A percentile compares a stretch with the other conserved stretches of the same genome.
Conservation (phyloP, 495 filamentous ascomycete species). For the Staphylotrichum tortipilum region DNA sequence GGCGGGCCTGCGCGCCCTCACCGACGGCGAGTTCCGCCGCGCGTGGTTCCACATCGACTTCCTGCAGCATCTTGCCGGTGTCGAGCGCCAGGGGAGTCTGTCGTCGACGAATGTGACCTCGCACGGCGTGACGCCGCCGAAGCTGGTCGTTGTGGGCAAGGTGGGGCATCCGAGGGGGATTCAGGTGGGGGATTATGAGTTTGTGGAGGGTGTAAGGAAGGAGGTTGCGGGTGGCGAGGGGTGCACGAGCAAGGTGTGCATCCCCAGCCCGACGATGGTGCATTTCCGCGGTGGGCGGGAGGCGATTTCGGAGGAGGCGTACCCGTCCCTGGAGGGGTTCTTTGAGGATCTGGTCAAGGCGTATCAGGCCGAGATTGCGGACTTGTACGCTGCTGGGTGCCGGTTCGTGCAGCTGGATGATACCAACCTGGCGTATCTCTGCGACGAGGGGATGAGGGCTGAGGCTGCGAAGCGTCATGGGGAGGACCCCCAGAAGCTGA, state of each 20-base stretch:
- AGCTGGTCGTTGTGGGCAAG: slow-evolving; percentile 39
- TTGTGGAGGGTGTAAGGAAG: slow-evolving; percentile 33
- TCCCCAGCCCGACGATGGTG: slow-evolving; percentile 59
- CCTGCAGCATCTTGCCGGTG: slow-evolving; percentile 34
- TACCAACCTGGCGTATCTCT: slow-evolving; percentile 58
- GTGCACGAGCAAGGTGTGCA: slow-evolving; percentile 53
- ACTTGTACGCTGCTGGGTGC: slow-evolving; percentile 53
- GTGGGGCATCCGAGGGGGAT: slow-evolving; percentile 39
- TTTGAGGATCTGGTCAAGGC: slow-evolving; percentile 53
- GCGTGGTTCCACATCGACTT: slow-evolving; percentile 43
- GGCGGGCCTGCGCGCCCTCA: slow-evolving; percentile 53
- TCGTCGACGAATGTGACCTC: slow-evolving; percentile 35
- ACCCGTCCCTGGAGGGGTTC: slow-evolving; percentile 50
- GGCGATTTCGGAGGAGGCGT: slow-evolving; percentile 46
- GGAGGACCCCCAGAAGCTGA: slow-evolving; percentile 45
- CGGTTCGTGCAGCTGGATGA: slow-evolving; percentile 60
- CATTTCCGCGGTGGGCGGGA: slow-evolving; percentile 57
- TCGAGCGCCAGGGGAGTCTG: slow-evolving; percentile 36
- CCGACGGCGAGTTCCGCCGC: slow-evolving; percentile 66
- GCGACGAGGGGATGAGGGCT: slow-evolving; percentile 53
- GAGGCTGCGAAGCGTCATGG: slow-evolving; percentile 51
- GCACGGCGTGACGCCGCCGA: slow-evolving; percentile 37
- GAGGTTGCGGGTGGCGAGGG: slow-evolving; percentile 31
- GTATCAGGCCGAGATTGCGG: slow-evolving; percentile 52
- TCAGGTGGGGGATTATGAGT: slow-evolving; percentile 52